Base-by-base conservation (phyloP, 2,329 filamentous ascomycete genomes). In the Calonectria montana region DNA sequence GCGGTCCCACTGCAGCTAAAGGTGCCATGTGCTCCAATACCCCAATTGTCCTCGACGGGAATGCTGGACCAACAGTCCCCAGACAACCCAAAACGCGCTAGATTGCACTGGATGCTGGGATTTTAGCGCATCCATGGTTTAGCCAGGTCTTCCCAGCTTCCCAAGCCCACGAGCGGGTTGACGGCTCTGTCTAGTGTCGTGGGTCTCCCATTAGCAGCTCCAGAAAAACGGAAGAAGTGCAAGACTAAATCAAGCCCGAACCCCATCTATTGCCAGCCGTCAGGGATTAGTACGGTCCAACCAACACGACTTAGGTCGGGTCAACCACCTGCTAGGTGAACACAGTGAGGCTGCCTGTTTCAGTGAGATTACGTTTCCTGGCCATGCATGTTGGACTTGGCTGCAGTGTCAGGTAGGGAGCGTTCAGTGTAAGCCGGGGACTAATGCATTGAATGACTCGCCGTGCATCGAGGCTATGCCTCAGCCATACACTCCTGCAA, bases 371-470 rank as follows among this genome's bases (percentile, higher is more conserved):
- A 27, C 59, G 37, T 39, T 23, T 48, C 12, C 50, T 31, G 23
- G 43, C 43, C 53, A 70, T 21, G 53, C 53, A 70, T 21, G 53
- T 55, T 70, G 31, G 12, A 23, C 35, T 35, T 23, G 41, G 43
- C 57, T 45, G n/a, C 65, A n/a, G 68, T 66, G 63, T 66, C 63
- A 66, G 55, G 55, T 57, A 43, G 29, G 53, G n/a, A 57, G 31
- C 27, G 27, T 59, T 59, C 57, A 62, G 23, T 62, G 45, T n/a
- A 53, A 59, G 29, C 53, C 39, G 35, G 31, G 31, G 63, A 70
- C 63, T 66, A 70, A 66, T 62, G 63, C 55, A 55, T 55, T 55
- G 55, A 50, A 53, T 70, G 63, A 66, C 63, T 70, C 68, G 68
- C 1, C 21, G 29, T 37, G 39, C 53, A 45, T 55, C 23, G 15